Conservation (phyloP, 345 rosid genomes). For the Hypericum androsaemum region DNA sequence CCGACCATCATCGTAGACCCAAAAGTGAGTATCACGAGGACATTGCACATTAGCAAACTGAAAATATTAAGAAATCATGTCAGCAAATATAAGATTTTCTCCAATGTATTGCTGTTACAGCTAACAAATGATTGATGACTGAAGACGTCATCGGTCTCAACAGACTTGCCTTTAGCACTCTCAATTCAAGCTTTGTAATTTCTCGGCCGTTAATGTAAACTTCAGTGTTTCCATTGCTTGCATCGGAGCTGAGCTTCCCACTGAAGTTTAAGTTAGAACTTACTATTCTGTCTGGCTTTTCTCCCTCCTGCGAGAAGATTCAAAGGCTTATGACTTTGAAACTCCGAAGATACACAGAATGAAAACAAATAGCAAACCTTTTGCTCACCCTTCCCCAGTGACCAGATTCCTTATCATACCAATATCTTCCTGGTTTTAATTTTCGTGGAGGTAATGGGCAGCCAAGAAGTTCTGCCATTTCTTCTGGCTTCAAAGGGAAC, state of each 20-base stretch:
- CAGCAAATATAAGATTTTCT: neutral
- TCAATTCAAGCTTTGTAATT: conserved; percentile 41
- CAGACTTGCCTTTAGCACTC: conserved; percentile 33
- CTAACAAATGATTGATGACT: neutral
- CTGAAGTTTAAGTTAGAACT: conserved; percentile 46
- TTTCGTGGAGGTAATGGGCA: conserved; percentile 34
- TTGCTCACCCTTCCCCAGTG: conserved; percentile 52
- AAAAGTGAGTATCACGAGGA: conserved; percentile 80
- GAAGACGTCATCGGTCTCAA: neutral
- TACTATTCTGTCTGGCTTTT: conserved; percentile 50
- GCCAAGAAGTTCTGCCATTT: conserved; percentile 37
- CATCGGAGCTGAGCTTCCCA: conserved; percentile 36
- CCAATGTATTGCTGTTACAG: too few species aligned
- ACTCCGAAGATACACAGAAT: neutral
- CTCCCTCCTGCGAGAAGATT: conserved; percentile 41
- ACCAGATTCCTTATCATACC: conserved; percentile 56
- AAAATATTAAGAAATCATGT: conserved; percentile 12
- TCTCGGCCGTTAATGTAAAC: conserved; percentile 64
- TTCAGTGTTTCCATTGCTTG: conserved; percentile 50
- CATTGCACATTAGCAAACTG: conserved; percentile 86
- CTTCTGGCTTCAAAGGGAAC: conserved; percentile 36
- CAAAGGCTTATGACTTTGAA: conserved; percentile 2
- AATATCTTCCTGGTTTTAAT: conserved; percentile 45
- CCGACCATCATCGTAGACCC: conserved; percentile 88
- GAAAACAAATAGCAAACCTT: neutral